Evolutionary conservation across 2,329 filamentous ascomycete genomes (phyloP), one percentile per base, ranked within the genome.

Genomic region (Acrodontium crateriforme): DNA sequence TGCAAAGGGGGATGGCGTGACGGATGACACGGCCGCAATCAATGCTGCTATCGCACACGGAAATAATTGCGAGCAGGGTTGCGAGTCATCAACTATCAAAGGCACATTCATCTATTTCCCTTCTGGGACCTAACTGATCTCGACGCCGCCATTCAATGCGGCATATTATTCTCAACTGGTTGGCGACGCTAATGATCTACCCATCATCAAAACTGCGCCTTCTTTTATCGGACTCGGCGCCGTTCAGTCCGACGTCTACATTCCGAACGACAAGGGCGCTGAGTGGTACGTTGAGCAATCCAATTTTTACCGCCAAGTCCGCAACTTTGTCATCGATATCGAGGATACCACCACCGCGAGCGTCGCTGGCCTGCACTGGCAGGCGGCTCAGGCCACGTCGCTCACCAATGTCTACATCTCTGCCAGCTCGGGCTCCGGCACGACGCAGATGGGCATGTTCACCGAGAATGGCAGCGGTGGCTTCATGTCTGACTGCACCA

Each of bases 131-230:
- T 78, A 78, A 37, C 27, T 69, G 74, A 32, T 70, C 61, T n/a
- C n/a, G n/a, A 22, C 52, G 25, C 19, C 55, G 0, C 58, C 67
- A 2, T 69, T 78, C 35, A 62, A 71, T 29, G 61, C 71, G 41
- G 74, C 71, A 41, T 78, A 75, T 49, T 67, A 68, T 35, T 77
- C 72, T 5, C 65, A 74, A 46, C 50, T 77, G 9, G 60, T 76
- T 31, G 71, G 71, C 19, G 69, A 75, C 35, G 65, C 71, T 2
- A 68, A 63, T 34, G 60, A 63, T 26, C 50, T 65, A 11, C 70
- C 72, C 2, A 61, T 60, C 3, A 55, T 77, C 16, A 62, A 66
- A 33, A 69, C 67, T 2, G 27, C 28, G n/a, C n/a, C n/a, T n/a
- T n/a, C n/a, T n/a, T n/a, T n/a, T 15, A 21, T 25, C 12, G 40